Evolutionary conservation across 495 filamentous ascomycete genomes (phyloP), one percentile per base, ranked within the genome.

Genomic region (Penicillium turbatum): DNA sequence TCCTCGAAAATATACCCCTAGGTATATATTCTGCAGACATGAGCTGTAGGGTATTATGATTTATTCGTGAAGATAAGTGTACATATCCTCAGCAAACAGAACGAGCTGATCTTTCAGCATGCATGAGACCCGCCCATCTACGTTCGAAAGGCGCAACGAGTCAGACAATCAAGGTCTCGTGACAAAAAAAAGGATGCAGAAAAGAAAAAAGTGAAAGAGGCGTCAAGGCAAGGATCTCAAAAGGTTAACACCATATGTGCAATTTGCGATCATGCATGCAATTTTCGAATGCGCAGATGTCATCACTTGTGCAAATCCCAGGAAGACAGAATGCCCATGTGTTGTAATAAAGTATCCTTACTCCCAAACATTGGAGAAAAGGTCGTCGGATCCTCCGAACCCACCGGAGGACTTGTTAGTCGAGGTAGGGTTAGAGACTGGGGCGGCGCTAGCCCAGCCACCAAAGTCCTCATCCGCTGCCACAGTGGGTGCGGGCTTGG

Each of bases 361-460:
- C 70, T 89, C 78, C 91, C 91, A 96, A 54, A 96, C 91, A 72
- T 96, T 96, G 36, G 87, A 91, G 68, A 95, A 96, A 62, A 96
- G 69, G 74, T 96, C 91, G 59, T 96, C 91, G 48, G 75, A 75
- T 11, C 78, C 82, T 3, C 82, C 84, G 70, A 89, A 86, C 50
- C 85, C 86, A 60, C 77, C 78, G 32, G 72, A 74, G 49, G 78
- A 72, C 65, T 82, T 82, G 47, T 64, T 51, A 19, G 65, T 69
- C n/a, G 56, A 60, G 30, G 59, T 64, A n/a, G 77, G 75, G 46
- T 77, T 75, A 24, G 71, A 67, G 27, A 72, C 69, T 7, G 81
- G 76, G 21, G 78, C 77, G 41, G 86, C 83, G 71, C 87, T 90
- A 39, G 86, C 86, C 91, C 91, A 97, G 19, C 90, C 90, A 13